Conservation (phyloP, 1,139 yeast genomes). For the Zygosaccharomyces sapae region DNA sequence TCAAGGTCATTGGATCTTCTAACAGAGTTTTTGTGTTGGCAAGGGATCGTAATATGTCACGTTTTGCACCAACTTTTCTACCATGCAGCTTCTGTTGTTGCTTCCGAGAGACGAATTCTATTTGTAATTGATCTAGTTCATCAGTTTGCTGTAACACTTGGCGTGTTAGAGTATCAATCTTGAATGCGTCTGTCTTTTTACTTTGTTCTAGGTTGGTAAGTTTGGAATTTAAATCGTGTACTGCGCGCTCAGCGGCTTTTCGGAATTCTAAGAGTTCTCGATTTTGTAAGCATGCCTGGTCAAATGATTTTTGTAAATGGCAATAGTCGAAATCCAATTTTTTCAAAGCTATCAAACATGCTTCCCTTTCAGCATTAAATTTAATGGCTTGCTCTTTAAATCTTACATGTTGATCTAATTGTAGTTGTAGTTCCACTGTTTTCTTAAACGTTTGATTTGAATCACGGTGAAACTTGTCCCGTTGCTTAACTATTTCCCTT, state of each 20-base stretch:
- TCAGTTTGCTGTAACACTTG: conserved; percentile 1
- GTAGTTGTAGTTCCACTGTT: background rate
- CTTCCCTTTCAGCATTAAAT: background rate
- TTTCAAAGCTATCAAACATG: background rate
- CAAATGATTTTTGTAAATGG: background rate
- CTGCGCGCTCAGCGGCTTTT: background rate
- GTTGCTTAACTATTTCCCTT: background rate
- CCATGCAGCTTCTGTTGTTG: too few species aligned
- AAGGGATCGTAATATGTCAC: background rate
- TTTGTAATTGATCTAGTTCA: background rate
- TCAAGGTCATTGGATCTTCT: background rate
- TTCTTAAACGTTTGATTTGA: background rate
- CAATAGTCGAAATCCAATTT: background rate
- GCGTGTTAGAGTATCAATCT: conserved; percentile 1
- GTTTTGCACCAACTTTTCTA: background rate
- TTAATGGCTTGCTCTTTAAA: background rate
- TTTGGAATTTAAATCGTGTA: background rate
- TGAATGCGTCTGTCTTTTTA: background rate
- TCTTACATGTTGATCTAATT: background rate
- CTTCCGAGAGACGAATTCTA: background rate
- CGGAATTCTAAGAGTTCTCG: background rate
- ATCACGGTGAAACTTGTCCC: background rate
- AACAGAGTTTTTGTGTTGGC: conserved; percentile 1
- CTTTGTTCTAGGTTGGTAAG: background rate
- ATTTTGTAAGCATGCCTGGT: background rate